Conservation (phyloP, 164 flowering plant species). For the Saururus chinensis region DNA sequence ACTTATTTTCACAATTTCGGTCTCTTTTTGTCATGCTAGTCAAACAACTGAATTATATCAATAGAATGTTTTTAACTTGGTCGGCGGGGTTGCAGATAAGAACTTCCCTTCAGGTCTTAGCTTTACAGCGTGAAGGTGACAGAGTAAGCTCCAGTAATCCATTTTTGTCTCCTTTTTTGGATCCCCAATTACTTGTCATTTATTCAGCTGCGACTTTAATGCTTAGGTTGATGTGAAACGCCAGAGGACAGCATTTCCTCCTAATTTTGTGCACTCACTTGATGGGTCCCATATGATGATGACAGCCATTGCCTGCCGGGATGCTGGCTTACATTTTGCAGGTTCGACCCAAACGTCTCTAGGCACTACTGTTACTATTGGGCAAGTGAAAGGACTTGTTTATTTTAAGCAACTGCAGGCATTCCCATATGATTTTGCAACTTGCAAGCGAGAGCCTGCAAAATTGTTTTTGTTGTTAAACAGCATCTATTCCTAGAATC, state of each 20-base stretch:
- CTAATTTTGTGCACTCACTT: conserved; percentile 91
- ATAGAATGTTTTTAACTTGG: not conserved
- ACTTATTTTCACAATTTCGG: no score
- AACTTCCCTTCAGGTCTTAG: conserved; percentile 89
- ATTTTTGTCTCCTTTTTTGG: not conserved
- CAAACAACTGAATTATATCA: no score
- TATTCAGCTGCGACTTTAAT: not conserved
- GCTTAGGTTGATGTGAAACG: conserved; percentile 57
- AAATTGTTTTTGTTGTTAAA: not conserved
- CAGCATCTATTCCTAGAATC: not conserved
- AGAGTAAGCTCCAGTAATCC: conserved; percentile 21
- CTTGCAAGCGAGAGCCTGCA: not conserved
- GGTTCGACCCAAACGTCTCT: conserved; percentile 29
- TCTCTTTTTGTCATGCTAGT: no score
- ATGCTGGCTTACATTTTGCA: conserved; percentile 85
- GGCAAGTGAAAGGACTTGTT: no score
- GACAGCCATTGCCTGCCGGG: conserved; percentile 89
- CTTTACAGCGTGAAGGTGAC: conserved; percentile 60
- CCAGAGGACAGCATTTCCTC: conserved; percentile 93
- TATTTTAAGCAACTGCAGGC: not conserved
- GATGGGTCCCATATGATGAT: conserved; percentile 99
- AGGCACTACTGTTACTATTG: not conserved
- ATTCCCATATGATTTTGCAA: not conserved
- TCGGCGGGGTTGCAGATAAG: conserved; percentile 45
- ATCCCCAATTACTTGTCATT: not conserved